Conservation (phyloP, 345 rosid genomes). For the Melaleuca alternifolia region DNA sequence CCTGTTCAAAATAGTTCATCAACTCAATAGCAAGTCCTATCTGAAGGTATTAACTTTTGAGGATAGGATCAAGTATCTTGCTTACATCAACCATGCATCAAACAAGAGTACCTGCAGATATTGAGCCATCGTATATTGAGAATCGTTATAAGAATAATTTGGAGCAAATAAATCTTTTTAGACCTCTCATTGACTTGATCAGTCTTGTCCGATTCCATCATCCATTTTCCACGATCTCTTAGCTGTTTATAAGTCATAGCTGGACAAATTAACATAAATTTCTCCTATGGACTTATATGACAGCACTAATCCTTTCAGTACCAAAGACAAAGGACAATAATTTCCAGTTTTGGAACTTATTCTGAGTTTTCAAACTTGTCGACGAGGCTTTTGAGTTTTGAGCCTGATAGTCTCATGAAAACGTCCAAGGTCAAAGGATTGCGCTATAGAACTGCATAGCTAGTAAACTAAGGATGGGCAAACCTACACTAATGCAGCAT, state of each 20-base stretch:
- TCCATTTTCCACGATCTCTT: constrained; percentile 54
- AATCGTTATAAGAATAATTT: neutral
- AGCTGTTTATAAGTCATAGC: constrained; percentile 85
- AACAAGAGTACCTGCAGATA: neutral
- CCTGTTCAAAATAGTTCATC: neutral
- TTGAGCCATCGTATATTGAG: neutral
- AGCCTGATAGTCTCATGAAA: neutral
- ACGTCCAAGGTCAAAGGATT: neutral
- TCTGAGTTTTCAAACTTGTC: neutral
- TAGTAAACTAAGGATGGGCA: neutral
- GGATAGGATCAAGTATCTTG: neutral
- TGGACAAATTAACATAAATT: constrained; percentile 14
- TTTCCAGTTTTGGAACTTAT: neutral
- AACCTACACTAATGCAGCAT: neutral
- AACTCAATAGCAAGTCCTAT: neutral
- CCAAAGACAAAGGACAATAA: neutral
- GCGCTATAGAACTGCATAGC: neutral
- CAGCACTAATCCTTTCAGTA: neutral
- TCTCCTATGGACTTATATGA: neutral
- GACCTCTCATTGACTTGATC: constrained; percentile 93
- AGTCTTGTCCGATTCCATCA: constrained; percentile 69
- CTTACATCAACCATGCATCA: neutral
- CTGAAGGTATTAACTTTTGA: neutral
- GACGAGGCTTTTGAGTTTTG: neutral
- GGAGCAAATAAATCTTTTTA: constrained; percentile 36